These are phyloP conservation scores for Neurospora tetraspora DNA, from an alignment of 495 filamentous ascomycete genomes.

Conservation along the genomic window DNA sequence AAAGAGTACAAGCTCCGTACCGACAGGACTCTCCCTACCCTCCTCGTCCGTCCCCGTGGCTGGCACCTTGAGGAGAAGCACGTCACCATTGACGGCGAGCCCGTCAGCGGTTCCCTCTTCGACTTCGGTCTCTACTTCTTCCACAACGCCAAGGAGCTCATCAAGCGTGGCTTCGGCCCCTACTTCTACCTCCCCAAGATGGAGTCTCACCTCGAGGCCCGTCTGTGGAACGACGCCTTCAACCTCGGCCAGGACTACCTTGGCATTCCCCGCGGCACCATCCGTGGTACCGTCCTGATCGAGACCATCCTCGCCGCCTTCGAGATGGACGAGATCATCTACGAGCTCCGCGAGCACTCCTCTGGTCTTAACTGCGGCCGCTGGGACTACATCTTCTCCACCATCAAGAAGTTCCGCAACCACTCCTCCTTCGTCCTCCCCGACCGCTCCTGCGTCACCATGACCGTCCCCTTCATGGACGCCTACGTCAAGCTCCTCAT, in stretches of 20 bases:
- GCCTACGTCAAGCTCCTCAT: conserved; percentile 90
- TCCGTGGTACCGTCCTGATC: conserved; percentile 92
- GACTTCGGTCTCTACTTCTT: conserved; percentile 99
- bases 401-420: conserved; percentile 99
- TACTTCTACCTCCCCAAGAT: conserved; percentile 99
- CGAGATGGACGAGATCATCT: conserved; percentile 99
- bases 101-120: conserved; percentile 88
- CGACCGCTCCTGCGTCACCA: conserved; percentile 83
- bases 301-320: conserved; percentile 99
- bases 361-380: conserved; percentile 96
- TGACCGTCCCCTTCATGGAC: conserved; percentile 99
- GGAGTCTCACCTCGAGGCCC: conserved; percentile 94
- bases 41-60: conserved; percentile 80
- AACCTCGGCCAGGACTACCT: conserved; percentile 92
- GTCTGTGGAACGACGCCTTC: conserved; percentile 98
- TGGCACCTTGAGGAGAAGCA: conserved; percentile 99
- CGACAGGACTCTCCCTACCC: conserved; percentile 66
- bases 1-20: conserved; percentile 98
- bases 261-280: conserved; percentile 81
- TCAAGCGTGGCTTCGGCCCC: conserved; percentile 74
- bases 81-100: conserved; percentile 89
- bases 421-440: conserved; percentile 89
- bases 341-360: conserved; percentile 94
- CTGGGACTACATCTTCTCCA: conserved; percentile 99
- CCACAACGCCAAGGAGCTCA: conserved; percentile 90